Evolutionary conservation across 306 rosid genomes (phyloP).

Genomic region (Ceratonia siliqua): DNA sequence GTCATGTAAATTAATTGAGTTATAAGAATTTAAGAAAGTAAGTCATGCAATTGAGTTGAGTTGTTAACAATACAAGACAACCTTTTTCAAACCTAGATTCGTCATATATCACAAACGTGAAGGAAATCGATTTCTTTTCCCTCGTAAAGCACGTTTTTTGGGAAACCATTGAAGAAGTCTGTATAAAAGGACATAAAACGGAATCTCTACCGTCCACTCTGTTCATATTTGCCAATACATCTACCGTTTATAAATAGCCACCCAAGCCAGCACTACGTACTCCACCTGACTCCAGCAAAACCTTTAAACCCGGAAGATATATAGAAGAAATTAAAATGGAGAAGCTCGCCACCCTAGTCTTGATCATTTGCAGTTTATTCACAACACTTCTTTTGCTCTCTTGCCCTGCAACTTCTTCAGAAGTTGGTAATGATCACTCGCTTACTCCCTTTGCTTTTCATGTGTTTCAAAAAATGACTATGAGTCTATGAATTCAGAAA

Average conservation of each 20-base stretch:
- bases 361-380: constrained; percentile 40
- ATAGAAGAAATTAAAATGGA: constrained; percentile 29
- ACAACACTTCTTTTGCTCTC: constrained; percentile 34
- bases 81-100: background rate
- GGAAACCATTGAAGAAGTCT: background rate
- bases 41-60: background rate
- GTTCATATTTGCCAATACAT: no score
- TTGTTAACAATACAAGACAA: background rate
- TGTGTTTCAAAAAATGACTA: no score
- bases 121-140: background rate
- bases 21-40: background rate
- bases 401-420: constrained; percentile 39
- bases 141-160: background rate
- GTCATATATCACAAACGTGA: constrained; percentile 8
- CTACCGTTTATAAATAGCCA: constrained; percentile 15
- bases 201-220: background rate
- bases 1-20: no score
- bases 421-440: constrained; percentile 54
- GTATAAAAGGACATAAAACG: background rate
- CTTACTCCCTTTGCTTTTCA: background rate
- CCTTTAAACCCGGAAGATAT: background rate
- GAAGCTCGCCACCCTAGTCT: constrained; percentile 23
- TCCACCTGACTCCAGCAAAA: background rate
- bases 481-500: no score
- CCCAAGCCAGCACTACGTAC: background rate